These are phyloP conservation scores for Calycina marina DNA, from an alignment of 2,329 filamentous ascomycete genomes.

Conservation along the genomic window DNA sequence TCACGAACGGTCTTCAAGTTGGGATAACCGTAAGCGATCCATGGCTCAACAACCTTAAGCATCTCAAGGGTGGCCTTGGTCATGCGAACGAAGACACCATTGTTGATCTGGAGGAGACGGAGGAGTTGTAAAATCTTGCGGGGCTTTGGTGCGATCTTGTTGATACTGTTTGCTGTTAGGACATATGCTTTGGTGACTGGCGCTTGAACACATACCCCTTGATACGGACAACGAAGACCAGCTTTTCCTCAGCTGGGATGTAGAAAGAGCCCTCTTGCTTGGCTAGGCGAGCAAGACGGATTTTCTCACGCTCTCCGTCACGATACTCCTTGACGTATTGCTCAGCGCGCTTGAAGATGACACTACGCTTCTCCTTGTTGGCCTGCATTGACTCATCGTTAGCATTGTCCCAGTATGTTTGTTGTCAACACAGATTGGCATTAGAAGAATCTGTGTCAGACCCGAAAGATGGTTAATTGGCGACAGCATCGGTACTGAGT, in stretches of 20 bases:
- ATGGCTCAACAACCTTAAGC: slow-evolving; percentile 97
- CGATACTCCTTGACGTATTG: slow-evolving; percentile 99
- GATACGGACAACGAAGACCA: slow-evolving; percentile 97
- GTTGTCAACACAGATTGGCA: slow-evolving; percentile 13
- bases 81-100: slow-evolving; percentile 92
- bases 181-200: not conserved
- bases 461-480: slow-evolving; percentile 99
- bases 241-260: slow-evolving; percentile 85
- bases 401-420: too few relatives aligned
- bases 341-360: slow-evolving; percentile 99
- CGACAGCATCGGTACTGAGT: slow-evolving; percentile 82
- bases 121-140: slow-evolving; percentile 99
- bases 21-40: slow-evolving; percentile 98
- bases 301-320: slow-evolving; percentile 94
- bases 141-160: slow-evolving; percentile 99
- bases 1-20: slow-evolving; percentile 99
- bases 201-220: slow-evolving; percentile 57
- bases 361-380: slow-evolving; percentile 96
- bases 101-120: slow-evolving; percentile 99
- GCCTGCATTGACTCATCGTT: too few relatives aligned
- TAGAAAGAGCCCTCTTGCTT: slow-evolving; percentile 90
- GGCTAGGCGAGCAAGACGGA: slow-evolving; percentile 77
- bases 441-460: slow-evolving; percentile 46
- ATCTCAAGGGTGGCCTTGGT: slow-evolving; percentile 98
- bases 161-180: slow-evolving; percentile 58